These are phyloP conservation scores for Perilla frutescens DNA, from an alignment of 257 asterid species.

Conservation along the genomic window DNA sequence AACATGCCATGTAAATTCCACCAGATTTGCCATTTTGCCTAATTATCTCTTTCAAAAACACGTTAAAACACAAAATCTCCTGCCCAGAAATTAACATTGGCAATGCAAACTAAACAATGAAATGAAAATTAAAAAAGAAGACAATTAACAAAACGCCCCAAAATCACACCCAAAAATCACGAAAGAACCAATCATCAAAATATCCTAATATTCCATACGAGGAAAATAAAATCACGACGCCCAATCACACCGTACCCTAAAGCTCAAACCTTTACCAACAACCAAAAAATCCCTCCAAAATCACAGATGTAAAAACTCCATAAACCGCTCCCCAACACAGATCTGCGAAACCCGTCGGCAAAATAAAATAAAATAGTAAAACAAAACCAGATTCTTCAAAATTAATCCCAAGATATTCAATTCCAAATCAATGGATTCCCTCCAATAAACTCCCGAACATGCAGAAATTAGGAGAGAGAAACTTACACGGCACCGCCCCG, in stretches of 20 bases:
- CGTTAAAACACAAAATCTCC: conserved; percentile 5
- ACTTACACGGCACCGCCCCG: conserved; percentile 38
- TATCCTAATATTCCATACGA: conserved; percentile 16
- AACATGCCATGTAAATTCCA: conserved; percentile 29
- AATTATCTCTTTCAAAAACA: conserved; percentile 15
- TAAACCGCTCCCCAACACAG: conserved; percentile 33
- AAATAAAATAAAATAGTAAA: background rate
- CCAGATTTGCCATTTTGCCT: conserved; percentile 12
- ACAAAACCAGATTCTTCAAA: conserved; percentile 3
- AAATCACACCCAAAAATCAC: conserved; percentile 26
- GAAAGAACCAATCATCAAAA: conserved; percentile 18
- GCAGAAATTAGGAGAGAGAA: conserved; percentile 28
- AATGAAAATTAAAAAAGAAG: conserved; percentile 19
- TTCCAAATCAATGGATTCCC: conserved; percentile 5
- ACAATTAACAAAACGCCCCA: conserved; percentile 10
- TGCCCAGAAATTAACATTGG: background rate
- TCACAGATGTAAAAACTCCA: conserved; percentile 2
- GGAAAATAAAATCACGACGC: background rate
- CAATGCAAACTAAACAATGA: conserved; percentile 26
- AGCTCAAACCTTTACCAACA: conserved; percentile 34
- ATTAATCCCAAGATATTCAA: background rate
- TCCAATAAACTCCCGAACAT: background rate
- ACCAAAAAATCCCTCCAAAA: conserved; percentile 30
- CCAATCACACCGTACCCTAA: conserved; percentile 31
- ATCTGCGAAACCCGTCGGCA: conserved; percentile 29